These are phyloP conservation scores for Colletotrichum sp. DNA, from an alignment of 2,329 filamentous ascomycete species.

Conservation along the genomic window DNA sequence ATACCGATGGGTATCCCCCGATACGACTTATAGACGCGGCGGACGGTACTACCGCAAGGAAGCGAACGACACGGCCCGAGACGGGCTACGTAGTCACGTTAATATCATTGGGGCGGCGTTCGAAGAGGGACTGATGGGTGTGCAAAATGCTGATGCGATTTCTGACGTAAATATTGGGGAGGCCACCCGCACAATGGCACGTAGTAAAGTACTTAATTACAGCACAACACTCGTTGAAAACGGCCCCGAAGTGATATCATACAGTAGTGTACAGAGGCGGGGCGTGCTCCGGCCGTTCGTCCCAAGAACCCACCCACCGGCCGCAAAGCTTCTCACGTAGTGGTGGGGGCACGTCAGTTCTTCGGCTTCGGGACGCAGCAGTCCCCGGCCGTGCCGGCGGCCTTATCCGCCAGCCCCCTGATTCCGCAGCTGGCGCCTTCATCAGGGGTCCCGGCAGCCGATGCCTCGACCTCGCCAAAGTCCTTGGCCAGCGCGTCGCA, in stretches of 20 bases:
- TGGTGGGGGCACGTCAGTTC: constrained; percentile 27
- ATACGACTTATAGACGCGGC: constrained; percentile 15
- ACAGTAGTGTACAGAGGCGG: not conserved
- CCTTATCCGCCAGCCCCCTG: constrained; percentile 51
- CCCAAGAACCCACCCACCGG: not conserved
- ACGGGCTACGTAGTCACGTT: constrained; percentile 10
- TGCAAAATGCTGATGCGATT: constrained; percentile 1
- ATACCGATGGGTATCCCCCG: not conserved
- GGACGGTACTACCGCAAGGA: not conserved
- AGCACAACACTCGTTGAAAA: not conserved
- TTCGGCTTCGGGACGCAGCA: constrained; percentile 57
- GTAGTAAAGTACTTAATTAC: constrained; percentile 21
- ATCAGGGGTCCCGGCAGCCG: not conserved
- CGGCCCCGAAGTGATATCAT: not conserved
- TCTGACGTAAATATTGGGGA: constrained; percentile 18
- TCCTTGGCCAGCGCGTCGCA: constrained; percentile 65
- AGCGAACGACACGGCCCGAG: constrained; percentile 7
- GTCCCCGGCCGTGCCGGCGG: constrained; percentile 50
- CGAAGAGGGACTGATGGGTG: constrained; percentile 13
- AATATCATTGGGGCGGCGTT: constrained; percentile 23
- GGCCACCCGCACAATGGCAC: constrained; percentile 14
- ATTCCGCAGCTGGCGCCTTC: constrained; percentile 39
- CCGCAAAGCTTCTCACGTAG: not conserved
- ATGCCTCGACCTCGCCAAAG: constrained; percentile 56
- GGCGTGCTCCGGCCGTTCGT: not conserved